Evolutionary conservation across 805 yeast genomes (phyloP).

Genomic region (Starmerella ratchasimensis): DNA sequence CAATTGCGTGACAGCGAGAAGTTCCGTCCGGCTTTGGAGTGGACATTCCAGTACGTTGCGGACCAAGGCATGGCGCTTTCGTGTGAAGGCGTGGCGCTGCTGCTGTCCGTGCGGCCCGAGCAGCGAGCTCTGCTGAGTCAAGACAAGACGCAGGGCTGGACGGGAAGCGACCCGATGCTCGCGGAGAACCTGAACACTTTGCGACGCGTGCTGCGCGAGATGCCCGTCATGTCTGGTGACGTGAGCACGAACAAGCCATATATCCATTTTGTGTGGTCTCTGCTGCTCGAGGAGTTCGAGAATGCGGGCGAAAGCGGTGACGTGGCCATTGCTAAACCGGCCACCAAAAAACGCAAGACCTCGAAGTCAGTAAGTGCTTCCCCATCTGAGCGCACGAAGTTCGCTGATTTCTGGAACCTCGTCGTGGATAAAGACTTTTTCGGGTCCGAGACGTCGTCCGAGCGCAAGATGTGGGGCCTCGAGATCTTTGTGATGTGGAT

Average conservation of each 20-base stretch:
- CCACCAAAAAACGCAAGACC: conserved; percentile 31
- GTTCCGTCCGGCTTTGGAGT: conserved; percentile 11
- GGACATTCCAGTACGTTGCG: conserved; percentile 34
- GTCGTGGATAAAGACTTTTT: conserved; percentile 73
- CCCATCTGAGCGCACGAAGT: conserved; percentile 10
- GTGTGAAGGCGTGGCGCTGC: conserved; percentile 69
- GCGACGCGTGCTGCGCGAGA: conserved; percentile 42
- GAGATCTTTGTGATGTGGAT: conserved; percentile 48
- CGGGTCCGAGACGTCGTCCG: conserved; percentile 62
- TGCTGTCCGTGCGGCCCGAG: conserved; percentile 36
- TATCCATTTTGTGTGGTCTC: conserved; percentile 23
- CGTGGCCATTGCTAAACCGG: conserved; percentile 16
- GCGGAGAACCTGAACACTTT: conserved; percentile 50
- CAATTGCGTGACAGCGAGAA: conserved; percentile 4
- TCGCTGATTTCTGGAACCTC: conserved; percentile 50
- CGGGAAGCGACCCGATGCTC: conserved; percentile 56
- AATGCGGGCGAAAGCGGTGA: background rate
- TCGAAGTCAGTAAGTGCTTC: too few species aligned
- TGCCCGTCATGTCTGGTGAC: conserved; percentile 25
- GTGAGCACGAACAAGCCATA: conserved; percentile 22
- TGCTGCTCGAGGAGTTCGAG: conserved; percentile 34
- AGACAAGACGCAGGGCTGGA: conserved; percentile 37
- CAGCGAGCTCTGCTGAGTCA: conserved; percentile 12
- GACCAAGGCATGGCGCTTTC: conserved; percentile 46
- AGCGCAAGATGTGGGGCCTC: conserved; percentile 77